These are phyloP conservation scores for Coprinellus aureogranulatus DNA, from an alignment of 768 basidiomycete species.

Conservation along the genomic window DNA sequence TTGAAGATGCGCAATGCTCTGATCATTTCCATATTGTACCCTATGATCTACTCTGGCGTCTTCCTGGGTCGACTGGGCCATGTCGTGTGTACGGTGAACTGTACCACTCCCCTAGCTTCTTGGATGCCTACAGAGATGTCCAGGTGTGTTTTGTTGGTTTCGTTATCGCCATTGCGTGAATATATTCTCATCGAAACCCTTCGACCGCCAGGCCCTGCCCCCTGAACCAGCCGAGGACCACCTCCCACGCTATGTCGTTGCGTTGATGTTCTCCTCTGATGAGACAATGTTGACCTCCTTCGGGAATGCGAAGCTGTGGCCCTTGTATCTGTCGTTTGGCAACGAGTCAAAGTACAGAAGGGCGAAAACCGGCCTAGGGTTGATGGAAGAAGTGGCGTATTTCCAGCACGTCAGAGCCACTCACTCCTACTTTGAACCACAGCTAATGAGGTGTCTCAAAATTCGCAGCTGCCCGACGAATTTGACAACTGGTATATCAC, in stretches of 20 bases:
- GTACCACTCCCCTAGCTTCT: conserved; percentile 18
- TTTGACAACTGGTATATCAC: neutral
- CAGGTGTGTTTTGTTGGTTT: too few species aligned
- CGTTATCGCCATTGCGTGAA: neutral
- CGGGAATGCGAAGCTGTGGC: conserved; percentile 18
- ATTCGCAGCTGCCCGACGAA: neutral
- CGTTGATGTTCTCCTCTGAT: conserved; percentile 25
- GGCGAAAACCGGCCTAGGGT: conserved; percentile 7
- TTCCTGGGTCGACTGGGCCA: neutral
- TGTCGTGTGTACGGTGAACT: conserved; percentile 16
- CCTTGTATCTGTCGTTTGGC: conserved; percentile 15
- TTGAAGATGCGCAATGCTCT: conserved; percentile 12
- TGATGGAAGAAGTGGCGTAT: conserved; percentile 17
- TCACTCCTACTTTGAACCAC: neutral
- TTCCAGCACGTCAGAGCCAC: conserved; percentile 10
- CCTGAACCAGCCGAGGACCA: neutral
- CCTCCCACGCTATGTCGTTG: conserved; percentile 1
- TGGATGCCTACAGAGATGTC: conserved; percentile 13
- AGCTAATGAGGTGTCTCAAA: neutral
- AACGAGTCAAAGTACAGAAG: conserved; percentile 17
- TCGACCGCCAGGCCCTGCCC: neutral
- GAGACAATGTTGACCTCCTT: conserved; percentile 14
- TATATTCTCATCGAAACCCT: neutral
- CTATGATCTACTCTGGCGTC: conserved; percentile 10
- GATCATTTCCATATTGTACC: conserved; percentile 18